Evolutionary conservation across 495 filamentous ascomycete genomes (phyloP).

Genomic region (Amorphotheca resinae): DNA sequence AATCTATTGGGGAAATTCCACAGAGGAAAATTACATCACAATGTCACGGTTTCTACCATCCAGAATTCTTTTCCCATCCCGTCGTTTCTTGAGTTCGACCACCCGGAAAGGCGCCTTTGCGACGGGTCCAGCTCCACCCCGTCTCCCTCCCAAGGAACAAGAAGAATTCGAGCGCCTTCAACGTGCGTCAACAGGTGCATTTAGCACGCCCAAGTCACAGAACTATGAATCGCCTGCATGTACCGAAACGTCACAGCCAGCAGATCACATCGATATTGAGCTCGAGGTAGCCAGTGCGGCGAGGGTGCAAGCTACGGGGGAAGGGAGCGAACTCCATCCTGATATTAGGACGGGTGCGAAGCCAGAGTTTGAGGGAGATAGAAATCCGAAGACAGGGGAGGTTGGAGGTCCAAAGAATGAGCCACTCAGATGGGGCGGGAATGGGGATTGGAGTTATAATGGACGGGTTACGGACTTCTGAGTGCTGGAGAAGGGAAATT

Average conservation of each 20-base stretch:
- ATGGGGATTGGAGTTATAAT: constrained; percentile 90
- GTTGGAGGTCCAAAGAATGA: constrained; percentile 96
- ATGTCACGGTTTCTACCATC: constrained; percentile 20
- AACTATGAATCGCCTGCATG: constrained; percentile 33
- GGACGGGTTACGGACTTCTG: constrained; percentile 92
- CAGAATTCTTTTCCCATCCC: constrained; percentile 26
- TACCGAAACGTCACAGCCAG: constrained; percentile 6
- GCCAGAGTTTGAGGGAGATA: constrained; percentile 90
- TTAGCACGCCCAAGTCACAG: constrained; percentile 45
- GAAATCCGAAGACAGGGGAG: constrained; percentile 92
- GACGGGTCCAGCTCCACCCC: constrained; percentile 59
- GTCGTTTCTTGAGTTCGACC: constrained; percentile 21
- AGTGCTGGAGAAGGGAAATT: too few species aligned
- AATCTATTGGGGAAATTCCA: too few species aligned
- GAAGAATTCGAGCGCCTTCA: constrained; percentile 88
- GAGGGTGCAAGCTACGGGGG: constrained; percentile 36
- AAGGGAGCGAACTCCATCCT: constrained; percentile 54
- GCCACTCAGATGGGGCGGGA: constrained; percentile 72
- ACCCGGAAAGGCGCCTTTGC: constrained; percentile 13
- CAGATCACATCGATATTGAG: constrained; percentile 15
- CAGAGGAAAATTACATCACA: not conserved
- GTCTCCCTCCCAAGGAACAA: constrained; percentile 78
- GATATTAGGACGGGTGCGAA: constrained; percentile 58
- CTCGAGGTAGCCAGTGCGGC: constrained; percentile 19
- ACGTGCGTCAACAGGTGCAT: constrained; percentile 54